Base-by-base conservation (phyloP, 306 rosid genomes). In the Hippophae gyantsensis region DNA sequence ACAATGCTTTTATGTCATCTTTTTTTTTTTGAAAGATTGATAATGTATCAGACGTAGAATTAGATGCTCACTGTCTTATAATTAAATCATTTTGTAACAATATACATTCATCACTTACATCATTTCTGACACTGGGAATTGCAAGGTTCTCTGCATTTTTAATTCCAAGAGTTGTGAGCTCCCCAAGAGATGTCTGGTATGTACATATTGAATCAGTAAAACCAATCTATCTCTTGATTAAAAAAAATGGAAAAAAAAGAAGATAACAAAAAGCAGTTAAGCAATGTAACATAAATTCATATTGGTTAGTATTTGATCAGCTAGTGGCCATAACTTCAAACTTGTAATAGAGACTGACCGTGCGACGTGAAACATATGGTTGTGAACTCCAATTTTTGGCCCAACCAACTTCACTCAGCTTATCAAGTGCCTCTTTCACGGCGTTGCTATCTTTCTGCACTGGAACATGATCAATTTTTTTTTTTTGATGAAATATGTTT, bases 381-480 rank as follows among this genome's bases (percentile, higher is more conserved):
- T 90, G 98, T 69, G 96, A 90, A 75, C 89, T 79, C 98, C 98
- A 90, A 78, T 84, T 87, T 84, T 81, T 87, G 45, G 96, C 98
- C 92, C 96, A 90, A 51, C 98, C 95, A 61, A 68, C 69, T 73
- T 87, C 87, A 69, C 65, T 76, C 7, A 90, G 85, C 78, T 81
- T 73, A 81, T 85, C 84, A 66, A 90, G 89, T 56, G 87, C 89
- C 69, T 83, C 92, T 78, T 83, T 87, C 46, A 85, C 96, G 40
- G 80, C 84, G 62, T 57, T 66, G 69, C 96, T 90, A 54, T 90
- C 96, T 67, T 87, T 90, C 98, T 90, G 81, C 80, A 78, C 18
- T 50, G 58, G 25, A 23, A 18, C 23, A 18, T 18, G 23, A 18
- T 18, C 23, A 18, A 18, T 18, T 18, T 18, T 18, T 18, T 18